Evolutionary conservation across 345 rosid genomes (phyloP).

Genomic region (Brassica juncea): DNA sequence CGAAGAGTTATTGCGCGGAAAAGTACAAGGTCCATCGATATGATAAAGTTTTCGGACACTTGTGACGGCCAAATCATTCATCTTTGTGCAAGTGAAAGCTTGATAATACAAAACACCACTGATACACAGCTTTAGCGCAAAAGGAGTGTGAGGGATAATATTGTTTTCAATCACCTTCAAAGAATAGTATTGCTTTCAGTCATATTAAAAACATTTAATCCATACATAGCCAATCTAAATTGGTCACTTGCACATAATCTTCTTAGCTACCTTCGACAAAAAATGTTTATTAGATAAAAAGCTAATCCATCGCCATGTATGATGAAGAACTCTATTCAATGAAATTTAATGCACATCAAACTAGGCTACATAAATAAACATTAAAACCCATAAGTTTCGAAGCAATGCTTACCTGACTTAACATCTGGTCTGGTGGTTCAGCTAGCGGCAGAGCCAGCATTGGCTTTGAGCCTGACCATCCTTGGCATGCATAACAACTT

Average conservation of each 20-base stretch:
- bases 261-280: constrained; percentile 15
- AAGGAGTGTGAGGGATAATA: constrained; percentile 5
- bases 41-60: neutral
- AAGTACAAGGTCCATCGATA: neutral
- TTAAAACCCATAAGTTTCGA: neutral
- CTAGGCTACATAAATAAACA: constrained; percentile 3
- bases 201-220: neutral
- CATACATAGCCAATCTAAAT: neutral
- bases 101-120: constrained; percentile 2
- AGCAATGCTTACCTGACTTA: constrained; percentile 6
- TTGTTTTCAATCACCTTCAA: neutral
- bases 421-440: neutral
- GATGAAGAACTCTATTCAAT: neutral
- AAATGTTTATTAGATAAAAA: neutral
- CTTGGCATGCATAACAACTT: neutral
- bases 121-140: neutral
- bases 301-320: constrained; percentile 7
- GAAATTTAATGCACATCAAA: constrained; percentile 4
- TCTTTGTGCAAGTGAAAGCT: neutral
- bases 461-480: neutral
- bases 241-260: neutral
- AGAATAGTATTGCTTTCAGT: neutral
- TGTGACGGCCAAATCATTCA: neutral
- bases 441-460: neutral
- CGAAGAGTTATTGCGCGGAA: neutral